Base-by-base conservation (phyloP, 768 basidiomycete species). In the Agaricus blazei region DNA sequence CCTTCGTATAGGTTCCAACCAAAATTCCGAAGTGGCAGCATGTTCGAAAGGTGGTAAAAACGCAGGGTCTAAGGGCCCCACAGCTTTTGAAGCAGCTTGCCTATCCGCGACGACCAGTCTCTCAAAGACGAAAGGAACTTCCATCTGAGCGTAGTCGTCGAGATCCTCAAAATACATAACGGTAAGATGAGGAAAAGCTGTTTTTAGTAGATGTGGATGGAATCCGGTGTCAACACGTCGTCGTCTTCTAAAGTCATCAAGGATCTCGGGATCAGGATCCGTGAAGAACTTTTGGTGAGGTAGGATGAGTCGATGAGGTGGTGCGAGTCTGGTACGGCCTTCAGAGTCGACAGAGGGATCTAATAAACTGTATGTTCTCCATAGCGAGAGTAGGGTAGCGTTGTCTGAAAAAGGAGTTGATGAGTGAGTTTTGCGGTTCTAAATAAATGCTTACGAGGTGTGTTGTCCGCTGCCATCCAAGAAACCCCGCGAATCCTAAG, bases 61-160 rank as follows among this genome's bases (percentile, higher is more conserved):
- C 4, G 66, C 63, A 9, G 80, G 78, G 24, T 75, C 69, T 15
- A 71, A 67, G 1, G 40, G 49, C 12, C 68, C 46, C 3, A 69
- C 34, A 2, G 59, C 59, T 9, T 60, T 57, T n/a, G 61, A 62
- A 2, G 90, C 85, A 0, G 87, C 88, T n/a, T 80, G 77, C 45
- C 85, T 74, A 63, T 95, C 92, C 0, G 84, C 85, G 34, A 97
- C 71, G 31, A 96, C 82, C 11, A 90, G 73, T 9, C 90, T 84
- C 60, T 89, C 86, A 51, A 91, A 70, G 15, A 93, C 62, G 65
- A 85, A 92, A 0, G 93, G 88, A 15, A 83, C 76, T 19, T 76
- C 74, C 62, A 90, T 80, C 55, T 78, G 75, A 37, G 78, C 75
- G 61, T 86, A 85, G 68, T 95, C 93, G 46, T 79, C 74, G 82